A percentile compares a stretch with the other conserved stretches of the same genome.
Conservation (phyloP, 1,284 basidiomycete species). For the Salmacisia buchloeana region DNA sequence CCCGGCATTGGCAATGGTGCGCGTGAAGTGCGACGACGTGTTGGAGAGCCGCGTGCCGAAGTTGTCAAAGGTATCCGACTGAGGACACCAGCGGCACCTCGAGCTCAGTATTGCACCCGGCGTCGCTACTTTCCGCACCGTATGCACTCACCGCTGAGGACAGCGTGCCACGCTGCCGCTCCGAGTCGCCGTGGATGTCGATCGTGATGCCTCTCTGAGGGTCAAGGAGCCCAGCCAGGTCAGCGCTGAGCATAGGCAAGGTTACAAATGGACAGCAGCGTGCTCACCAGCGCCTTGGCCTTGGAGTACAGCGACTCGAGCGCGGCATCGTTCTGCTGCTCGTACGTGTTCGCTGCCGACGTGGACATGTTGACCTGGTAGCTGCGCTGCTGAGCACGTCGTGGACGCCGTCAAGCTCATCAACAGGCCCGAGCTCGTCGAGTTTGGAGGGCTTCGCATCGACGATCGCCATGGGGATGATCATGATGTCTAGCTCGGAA, state of each 20-base stretch:
- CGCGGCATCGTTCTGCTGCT: constrained; percentile 45
- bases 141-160: constrained; percentile 14
- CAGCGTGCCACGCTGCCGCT: constrained; percentile 25
- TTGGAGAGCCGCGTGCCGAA: constrained; percentile 21
- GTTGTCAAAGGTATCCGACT: constrained; percentile 33
- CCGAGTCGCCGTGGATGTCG: constrained; percentile 43
- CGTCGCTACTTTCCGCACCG: too few relatives aligned
- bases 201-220: constrained; percentile 36
- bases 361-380: not conserved
- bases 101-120: too few relatives aligned
- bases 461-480: not conserved
- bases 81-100: too few relatives aligned
- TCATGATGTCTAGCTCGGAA: not conserved
- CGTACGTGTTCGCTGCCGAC: constrained; percentile 20
- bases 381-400: not conserved
- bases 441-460: too few relatives aligned
- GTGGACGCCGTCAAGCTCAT: constrained; percentile 5
- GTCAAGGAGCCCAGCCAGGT: too few relatives aligned
- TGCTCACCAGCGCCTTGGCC: constrained; percentile 18
- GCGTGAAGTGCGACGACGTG: constrained; percentile 30
- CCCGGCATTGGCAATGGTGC: constrained; percentile 26
- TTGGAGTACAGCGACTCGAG: constrained; percentile 41
- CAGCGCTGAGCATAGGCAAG: constrained; percentile 16
- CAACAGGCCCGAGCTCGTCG: too few relatives aligned
- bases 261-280: not conserved